Evolutionary conservation across 768 basidiomycete genomes (phyloP).

Genomic region (Podaxis rugospora): DNA sequence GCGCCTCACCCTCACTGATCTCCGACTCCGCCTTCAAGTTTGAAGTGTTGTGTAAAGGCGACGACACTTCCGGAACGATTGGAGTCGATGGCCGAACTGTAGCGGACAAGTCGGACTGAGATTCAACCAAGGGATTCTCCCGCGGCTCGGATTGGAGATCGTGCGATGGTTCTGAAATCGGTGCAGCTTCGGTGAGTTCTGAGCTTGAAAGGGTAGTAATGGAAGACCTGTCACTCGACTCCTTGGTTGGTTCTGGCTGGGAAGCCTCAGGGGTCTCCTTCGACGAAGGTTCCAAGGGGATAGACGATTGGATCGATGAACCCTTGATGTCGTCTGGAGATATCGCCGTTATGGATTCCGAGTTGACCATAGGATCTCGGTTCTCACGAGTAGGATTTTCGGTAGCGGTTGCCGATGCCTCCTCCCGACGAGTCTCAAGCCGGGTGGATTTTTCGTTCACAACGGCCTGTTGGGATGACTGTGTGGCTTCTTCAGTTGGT

Average conservation of each 20-base stretch:
- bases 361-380: not conserved
- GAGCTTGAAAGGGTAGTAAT: not conserved
- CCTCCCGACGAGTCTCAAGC: not conserved
- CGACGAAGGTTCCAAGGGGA: not conserved
- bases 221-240: not conserved
- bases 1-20: not conserved
- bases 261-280: not conserved
- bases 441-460: not conserved
- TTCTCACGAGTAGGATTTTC: not conserved
- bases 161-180: not conserved
- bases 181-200: not conserved
- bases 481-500: not conserved
- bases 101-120: not conserved
- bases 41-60: not conserved
- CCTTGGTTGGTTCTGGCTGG: not conserved
- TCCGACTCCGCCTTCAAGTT: not conserved
- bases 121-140: not conserved
- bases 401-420: not conserved
- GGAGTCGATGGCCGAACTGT: not conserved
- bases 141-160: not conserved
- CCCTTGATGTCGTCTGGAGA: conserved; percentile 17
- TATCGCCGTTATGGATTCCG: conserved; percentile 19
- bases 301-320: not conserved
- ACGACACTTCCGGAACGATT: not conserved
- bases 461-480: not conserved